These are phyloP conservation scores for Tetrapisispora pingtungensis DNA, from an alignment of 805 yeast genomes.

Conservation along the genomic window DNA sequence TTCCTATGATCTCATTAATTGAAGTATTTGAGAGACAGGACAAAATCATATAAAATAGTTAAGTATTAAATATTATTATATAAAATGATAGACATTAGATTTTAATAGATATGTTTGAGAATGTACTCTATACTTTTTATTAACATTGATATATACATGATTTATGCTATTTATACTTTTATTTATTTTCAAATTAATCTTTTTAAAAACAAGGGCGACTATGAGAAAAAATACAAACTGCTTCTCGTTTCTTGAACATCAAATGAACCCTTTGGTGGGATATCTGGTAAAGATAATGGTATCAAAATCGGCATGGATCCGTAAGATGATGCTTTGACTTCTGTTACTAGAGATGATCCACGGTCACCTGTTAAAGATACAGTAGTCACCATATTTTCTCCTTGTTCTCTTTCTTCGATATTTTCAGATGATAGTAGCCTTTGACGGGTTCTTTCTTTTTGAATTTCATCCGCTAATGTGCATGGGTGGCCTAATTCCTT, in stretches of 20 bases:
- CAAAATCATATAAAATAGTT: slow-evolving; percentile 40
- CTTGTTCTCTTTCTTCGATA: slow-evolving; percentile 39
- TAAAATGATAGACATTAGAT: not conserved
- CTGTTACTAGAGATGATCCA: slow-evolving; percentile 13
- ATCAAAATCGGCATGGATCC: slow-evolving; percentile 39
- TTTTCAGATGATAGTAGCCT: slow-evolving; percentile 43
- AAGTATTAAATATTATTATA: not conserved
- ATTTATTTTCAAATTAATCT: not conserved
- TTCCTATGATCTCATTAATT: slow-evolving; percentile 67
- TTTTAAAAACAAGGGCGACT: not conserved
- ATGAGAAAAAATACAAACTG: slow-evolving; percentile 70
- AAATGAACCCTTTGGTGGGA: slow-evolving; percentile 75
- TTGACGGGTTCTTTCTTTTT: slow-evolving; percentile 56
- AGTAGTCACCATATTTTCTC: slow-evolving; percentile 55
- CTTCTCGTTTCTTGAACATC: slow-evolving; percentile 64
- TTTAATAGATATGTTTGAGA: not conserved
- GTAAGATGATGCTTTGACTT: slow-evolving; percentile 16
- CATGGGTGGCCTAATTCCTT: slow-evolving; percentile 42
- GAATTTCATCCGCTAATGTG: slow-evolving; percentile 64
- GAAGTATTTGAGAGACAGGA: slow-evolving; percentile 79
- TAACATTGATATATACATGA: not conserved
- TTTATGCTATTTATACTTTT: not conserved
- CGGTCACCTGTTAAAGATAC: slow-evolving; percentile 42
- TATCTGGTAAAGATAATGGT: slow-evolving; percentile 59
- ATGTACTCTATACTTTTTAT: not conserved